Evolutionary conservation across 352 stramenopile genomes (phyloP).

Genomic region (Thalassiosira exigua): DNA sequence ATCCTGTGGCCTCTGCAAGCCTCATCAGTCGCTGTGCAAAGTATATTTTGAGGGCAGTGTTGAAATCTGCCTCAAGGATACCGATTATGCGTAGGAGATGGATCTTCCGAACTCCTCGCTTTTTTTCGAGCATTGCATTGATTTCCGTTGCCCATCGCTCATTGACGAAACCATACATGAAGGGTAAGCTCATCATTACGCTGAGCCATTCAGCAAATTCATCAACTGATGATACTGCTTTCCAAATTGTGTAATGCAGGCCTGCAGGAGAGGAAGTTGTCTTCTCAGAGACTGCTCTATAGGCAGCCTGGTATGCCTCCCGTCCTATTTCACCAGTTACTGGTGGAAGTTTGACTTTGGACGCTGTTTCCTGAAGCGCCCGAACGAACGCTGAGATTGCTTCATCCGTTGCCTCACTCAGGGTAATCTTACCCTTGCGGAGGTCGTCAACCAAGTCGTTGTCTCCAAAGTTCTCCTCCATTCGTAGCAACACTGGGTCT

Average conservation of each 20-base stretch:
- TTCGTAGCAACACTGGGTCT: slow-evolving; percentile 14
- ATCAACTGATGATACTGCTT: slow-evolving; percentile 5
- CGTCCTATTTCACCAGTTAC: background rate
- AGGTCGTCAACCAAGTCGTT: slow-evolving; percentile 12
- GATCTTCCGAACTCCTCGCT: slow-evolving; percentile 34
- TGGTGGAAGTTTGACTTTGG: background rate
- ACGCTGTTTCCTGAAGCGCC: background rate
- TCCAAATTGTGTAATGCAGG: slow-evolving; percentile 36
- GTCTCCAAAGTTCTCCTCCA: background rate
- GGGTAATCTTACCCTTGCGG: background rate
- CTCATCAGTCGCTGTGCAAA: slow-evolving; percentile 6
- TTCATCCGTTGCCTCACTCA: slow-evolving; percentile 5
- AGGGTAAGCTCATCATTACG: slow-evolving; percentile 33
- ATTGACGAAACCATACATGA: slow-evolving; percentile 29
- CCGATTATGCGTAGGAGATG: slow-evolving; percentile 56
- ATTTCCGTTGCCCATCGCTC: slow-evolving; percentile 28
- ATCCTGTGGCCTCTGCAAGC: slow-evolving; percentile 10
- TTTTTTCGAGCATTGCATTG: slow-evolving; percentile 54
- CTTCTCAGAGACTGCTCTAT: slow-evolving; percentile 12
- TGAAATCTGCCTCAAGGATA: slow-evolving; percentile 52
- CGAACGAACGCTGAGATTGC: slow-evolving; percentile 4
- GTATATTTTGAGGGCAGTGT: slow-evolving; percentile 23
- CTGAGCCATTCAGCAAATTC: slow-evolving; percentile 6
- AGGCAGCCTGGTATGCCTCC: slow-evolving; percentile 19
- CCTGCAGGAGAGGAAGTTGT: slow-evolving; percentile 16